Percentiles rank a stretch among this genome's conserved stretches.
Conservation (phyloP, 2,329 filamentous ascomycete genomes). For the Cordyceps cicadae region DNA sequence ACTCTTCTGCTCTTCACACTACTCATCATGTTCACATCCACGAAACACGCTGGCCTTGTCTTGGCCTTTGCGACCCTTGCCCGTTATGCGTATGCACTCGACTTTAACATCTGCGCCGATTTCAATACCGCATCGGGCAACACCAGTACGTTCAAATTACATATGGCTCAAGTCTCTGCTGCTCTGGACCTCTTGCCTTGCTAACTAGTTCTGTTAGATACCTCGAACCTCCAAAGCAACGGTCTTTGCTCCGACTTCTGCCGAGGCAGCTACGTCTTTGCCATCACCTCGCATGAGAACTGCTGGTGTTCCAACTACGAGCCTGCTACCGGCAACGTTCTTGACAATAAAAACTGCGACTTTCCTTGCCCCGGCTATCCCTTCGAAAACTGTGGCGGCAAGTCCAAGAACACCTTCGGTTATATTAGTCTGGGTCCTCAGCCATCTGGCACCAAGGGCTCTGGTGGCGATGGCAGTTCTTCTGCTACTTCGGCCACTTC, state of each 20-base stretch:
- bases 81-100: slow-evolving; percentile 19
- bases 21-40: slow-evolving; percentile 17
- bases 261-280: slow-evolving; percentile 51
- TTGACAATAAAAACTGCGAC: slow-evolving; percentile 42
- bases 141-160: slow-evolving; percentile 23
- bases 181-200: neutral
- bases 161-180: neutral
- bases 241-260: slow-evolving; percentile 60
- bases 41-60: slow-evolving; percentile 16
- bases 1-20: neutral
- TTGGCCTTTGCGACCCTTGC: slow-evolving; percentile 20
- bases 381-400: slow-evolving; percentile 55
- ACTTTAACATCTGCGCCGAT: slow-evolving; percentile 27
- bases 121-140: slow-evolving; percentile 28
- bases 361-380: slow-evolving; percentile 61
- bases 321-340: slow-evolving; percentile 38
- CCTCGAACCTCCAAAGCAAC: slow-evolving; percentile 28
- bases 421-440: slow-evolving; percentile 51
- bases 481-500: neutral
- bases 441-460: slow-evolving; percentile 48
- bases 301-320: slow-evolving; percentile 72
- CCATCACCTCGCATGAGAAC: slow-evolving; percentile 53
- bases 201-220: neutral
- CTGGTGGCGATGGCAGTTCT: slow-evolving; percentile 7
- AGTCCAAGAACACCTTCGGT: slow-evolving; percentile 43